These are phyloP conservation scores for Tolypocladium endophyticum DNA, from an alignment of 2,329 filamentous ascomycete species.

Conservation along the genomic window DNA sequence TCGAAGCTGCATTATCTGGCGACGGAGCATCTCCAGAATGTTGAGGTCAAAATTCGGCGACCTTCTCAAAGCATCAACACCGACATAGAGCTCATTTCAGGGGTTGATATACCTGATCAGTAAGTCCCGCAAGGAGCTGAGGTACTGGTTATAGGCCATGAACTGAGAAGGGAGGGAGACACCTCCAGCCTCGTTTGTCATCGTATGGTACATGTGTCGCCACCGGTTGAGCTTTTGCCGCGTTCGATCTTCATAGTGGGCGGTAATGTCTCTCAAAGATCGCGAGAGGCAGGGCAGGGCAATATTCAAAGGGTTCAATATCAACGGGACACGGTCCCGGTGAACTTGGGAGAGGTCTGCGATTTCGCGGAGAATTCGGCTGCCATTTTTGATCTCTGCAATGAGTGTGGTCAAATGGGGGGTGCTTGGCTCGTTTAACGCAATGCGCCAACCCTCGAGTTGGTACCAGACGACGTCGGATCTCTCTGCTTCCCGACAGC, in stretches of 20 bases:
- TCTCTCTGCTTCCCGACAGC: slow-evolving; percentile 42
- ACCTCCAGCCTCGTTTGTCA: slow-evolving; percentile 41
- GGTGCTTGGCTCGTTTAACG: slow-evolving; percentile 32
- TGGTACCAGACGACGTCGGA: slow-evolving; percentile 35
- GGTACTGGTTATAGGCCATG: slow-evolving; percentile 43
- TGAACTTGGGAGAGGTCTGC: slow-evolving; percentile 44
- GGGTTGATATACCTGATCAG: slow-evolving; percentile 33
- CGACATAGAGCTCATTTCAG: not conserved
- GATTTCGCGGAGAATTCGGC: slow-evolving; percentile 39
- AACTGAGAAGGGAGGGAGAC: slow-evolving; percentile 43
- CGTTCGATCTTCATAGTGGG: slow-evolving; percentile 38
- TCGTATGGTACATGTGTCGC: slow-evolving; percentile 46
- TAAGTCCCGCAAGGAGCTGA: slow-evolving; percentile 37
- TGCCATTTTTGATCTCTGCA: slow-evolving; percentile 33
- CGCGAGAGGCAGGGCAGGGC: slow-evolving; percentile 44
- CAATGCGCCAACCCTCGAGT: slow-evolving; percentile 37
- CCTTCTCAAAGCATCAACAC: slow-evolving; percentile 13
- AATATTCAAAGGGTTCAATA: slow-evolving; percentile 45
- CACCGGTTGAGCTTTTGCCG: slow-evolving; percentile 39
- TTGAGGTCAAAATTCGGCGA: slow-evolving; percentile 45
- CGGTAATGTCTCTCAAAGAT: slow-evolving; percentile 41
- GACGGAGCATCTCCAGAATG: slow-evolving; percentile 36
- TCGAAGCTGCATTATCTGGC: slow-evolving; percentile 40
- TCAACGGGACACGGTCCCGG: slow-evolving; percentile 34
- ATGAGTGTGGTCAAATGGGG: slow-evolving; percentile 37